These are phyloP conservation scores for Aschersonia sp. DNA, from an alignment of 2,329 filamentous ascomycete species.

Conservation along the genomic window DNA sequence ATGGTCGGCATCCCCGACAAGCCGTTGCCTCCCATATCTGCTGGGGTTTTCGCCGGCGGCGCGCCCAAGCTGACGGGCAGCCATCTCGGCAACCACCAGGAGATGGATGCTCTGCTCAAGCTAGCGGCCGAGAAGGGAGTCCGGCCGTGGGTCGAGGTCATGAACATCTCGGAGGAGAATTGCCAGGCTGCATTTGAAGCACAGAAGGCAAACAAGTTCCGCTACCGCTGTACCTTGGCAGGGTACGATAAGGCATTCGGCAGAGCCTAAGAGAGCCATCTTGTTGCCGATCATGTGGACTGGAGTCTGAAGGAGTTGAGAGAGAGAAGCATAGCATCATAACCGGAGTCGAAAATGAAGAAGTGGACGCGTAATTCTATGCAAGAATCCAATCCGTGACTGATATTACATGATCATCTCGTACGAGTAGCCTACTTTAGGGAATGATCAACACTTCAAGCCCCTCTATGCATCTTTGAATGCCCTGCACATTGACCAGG, in stretches of 20 bases:
- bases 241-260: constrained; percentile 51
- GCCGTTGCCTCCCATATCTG: constrained; percentile 26
- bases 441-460: too few relatives aligned
- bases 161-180: constrained; percentile 52
- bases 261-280: neutral
- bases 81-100: constrained; percentile 46
- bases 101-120: constrained; percentile 43
- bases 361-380: too few relatives aligned
- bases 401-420: too few relatives aligned
- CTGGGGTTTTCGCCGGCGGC: constrained; percentile 31
- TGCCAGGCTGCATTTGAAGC: constrained; percentile 56
- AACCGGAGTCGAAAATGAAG: too few relatives aligned
- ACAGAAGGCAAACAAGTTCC: constrained; percentile 56
- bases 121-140: constrained; percentile 41
- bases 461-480: too few relatives aligned
- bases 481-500: too few relatives aligned
- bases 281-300: neutral
- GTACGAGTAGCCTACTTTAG: too few relatives aligned
- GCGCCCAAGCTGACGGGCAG: constrained; percentile 36
- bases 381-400: too few relatives aligned
- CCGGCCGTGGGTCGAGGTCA: constrained; percentile 41
- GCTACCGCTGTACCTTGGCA: constrained; percentile 57
- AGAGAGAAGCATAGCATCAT: neutral
- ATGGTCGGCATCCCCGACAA: constrained; percentile 41
- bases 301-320: neutral